Evolutionary conservation across 139 green algal genomes (phyloP).

Genomic region (Marvania coccoides): DNA sequence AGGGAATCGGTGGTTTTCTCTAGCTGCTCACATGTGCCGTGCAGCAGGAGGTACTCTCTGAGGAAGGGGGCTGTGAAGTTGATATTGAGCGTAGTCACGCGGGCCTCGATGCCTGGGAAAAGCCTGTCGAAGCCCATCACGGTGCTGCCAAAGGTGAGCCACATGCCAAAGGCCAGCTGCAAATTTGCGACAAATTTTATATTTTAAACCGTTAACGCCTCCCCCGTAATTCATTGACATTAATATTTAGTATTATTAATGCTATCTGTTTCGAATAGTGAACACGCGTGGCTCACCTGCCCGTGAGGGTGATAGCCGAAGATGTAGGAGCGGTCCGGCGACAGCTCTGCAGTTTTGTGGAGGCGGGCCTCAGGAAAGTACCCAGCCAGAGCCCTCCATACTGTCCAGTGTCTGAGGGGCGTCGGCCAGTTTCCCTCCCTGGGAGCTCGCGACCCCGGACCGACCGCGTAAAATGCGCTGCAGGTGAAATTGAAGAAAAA

Average conservation of each 20-base stretch:
- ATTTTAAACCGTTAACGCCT: too few species aligned
- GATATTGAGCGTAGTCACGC: slow-evolving; percentile 10
- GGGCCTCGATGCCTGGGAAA: slow-evolving; percentile 25
- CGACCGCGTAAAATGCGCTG: background rate
- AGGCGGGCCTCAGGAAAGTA: slow-evolving; percentile 18
- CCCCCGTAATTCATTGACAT: too few species aligned
- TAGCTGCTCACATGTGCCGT: background rate
- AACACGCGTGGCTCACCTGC: background rate
- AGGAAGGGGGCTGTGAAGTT: slow-evolving; percentile 20
- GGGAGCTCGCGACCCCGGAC: background rate
- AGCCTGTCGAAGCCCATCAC: slow-evolving; percentile 20
- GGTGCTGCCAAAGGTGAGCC: slow-evolving; percentile 12
- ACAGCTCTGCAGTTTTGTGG: slow-evolving; percentile 19
- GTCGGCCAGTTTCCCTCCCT: background rate
- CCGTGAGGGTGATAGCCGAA: slow-evolving; percentile 27
- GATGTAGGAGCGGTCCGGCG: slow-evolving; percentile 7
- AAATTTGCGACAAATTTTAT: too few species aligned
- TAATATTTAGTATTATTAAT: too few species aligned
- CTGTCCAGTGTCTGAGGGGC: slow-evolving; percentile 1
- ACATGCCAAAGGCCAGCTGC: too few species aligned
- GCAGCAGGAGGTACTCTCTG: slow-evolving; percentile 19
- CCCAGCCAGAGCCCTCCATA: slow-evolving; percentile 8
- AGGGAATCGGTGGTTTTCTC: background rate
- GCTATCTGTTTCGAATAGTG: too few species aligned
- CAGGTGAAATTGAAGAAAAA: background rate